Evolutionary conservation across 257 asterid genomes (phyloP).

Genomic region (Fraxinus quadrangulata): DNA sequence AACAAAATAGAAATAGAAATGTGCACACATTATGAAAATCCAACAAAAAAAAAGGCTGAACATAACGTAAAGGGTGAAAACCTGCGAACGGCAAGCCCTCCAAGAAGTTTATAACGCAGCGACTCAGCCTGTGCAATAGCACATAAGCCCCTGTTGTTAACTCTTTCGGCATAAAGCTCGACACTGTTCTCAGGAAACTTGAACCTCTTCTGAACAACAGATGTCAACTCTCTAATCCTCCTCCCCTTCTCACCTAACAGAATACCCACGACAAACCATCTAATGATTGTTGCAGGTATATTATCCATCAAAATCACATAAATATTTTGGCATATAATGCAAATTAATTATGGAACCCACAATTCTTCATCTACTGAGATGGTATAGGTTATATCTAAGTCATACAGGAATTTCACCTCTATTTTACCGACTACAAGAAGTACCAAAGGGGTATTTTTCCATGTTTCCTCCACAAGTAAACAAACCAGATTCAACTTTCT

Average conservation of each 20-base stretch:
- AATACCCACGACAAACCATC: not conserved
- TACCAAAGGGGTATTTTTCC: too few species aligned
- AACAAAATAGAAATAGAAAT: not conserved
- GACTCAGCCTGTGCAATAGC: conserved; percentile 44
- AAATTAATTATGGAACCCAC: not conserved
- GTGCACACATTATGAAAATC: not conserved
- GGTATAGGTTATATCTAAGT: too few species aligned
- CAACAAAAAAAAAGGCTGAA: not conserved
- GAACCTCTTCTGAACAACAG: conserved; percentile 40
- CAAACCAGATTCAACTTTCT: too few species aligned
- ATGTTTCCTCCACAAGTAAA: not conserved
- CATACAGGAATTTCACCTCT: not conserved
- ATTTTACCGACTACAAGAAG: too few species aligned
- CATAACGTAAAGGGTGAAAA: not conserved
- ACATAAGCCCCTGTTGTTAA: conserved; percentile 41
- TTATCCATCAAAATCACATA: not conserved
- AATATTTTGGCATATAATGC: not conserved
- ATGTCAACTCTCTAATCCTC: conserved; percentile 36
- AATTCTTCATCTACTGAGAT: not conserved
- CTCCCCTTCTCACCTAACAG: conserved; percentile 41
- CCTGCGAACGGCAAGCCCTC: conserved; percentile 42
- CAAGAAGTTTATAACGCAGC: conserved; percentile 37
- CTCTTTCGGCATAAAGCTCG: conserved; percentile 39
- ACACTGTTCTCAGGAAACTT: conserved; percentile 38
- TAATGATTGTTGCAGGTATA: not conserved